Base-by-base conservation (phyloP, 2,329 filamentous ascomycete species). In the Curvularia hawaiiensis region DNA sequence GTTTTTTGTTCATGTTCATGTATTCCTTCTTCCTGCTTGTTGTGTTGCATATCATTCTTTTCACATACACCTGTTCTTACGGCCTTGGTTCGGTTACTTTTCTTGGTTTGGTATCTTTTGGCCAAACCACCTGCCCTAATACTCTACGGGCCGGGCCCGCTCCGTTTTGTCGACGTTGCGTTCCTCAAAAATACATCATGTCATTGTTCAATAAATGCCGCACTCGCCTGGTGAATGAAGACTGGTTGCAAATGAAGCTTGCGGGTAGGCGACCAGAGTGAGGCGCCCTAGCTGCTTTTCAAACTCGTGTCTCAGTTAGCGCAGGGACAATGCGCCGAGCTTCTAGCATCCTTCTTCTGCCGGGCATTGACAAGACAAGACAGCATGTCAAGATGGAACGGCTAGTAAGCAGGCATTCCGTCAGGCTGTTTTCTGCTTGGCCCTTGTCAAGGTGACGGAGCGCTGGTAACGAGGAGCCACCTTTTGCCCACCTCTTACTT, bases 351-450 rank as follows among this genome's bases (percentile, higher is more conserved):
- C 46, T 66, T 64, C 20, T 26, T 65, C 53, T 52, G 46, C 60
- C 24, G 40, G 63, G 57, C 35, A 60, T 59, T 47, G 62, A 63
- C 38, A 44, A 50, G 62, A 63, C 38, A 44, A 50, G 63, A 62
- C 55, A 28, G 26, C 26, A 28, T 9, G 26, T 28, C 26, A 28
- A 9, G 26, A 28, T 9, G 26, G 26, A 28, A 28, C 26, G 61
- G 62, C 20, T 31, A 35, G 14, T 16, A 35, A 63, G 49, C 53
- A 64, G 59, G 58, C 58, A 57, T 55, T 31, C 57, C 20, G 59
- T 58, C 60, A 72, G 70, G 66, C 69, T 62, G 60, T 62, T 58
- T 71, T 51, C 40, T 18, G 50, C 65, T 67, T 63, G 61, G 63
- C 66, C 33, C 33, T 28, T 48, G 51, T 20, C 44, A 38, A 61